Percentiles rank a stretch among this genome's conserved stretches.
phyloP scores from a whole-genome alignment of 306 rosid genomes.

The Albizia julibrissin region DNA sequence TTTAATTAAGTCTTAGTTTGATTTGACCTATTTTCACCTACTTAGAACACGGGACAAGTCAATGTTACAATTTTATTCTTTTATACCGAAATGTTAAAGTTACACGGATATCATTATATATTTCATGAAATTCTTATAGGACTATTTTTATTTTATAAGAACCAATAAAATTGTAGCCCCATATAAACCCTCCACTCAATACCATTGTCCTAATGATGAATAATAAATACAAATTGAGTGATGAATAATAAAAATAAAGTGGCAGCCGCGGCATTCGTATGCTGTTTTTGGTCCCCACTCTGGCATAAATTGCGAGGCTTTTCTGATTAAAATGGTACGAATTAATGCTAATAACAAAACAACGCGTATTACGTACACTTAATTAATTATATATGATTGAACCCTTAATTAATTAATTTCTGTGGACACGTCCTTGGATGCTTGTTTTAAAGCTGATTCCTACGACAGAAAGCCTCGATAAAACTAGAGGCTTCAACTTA shows the following conservation, averaged over 20 bases:
- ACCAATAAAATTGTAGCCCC: too few species aligned
- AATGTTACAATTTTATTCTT: too few species aligned
- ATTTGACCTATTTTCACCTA: too few species aligned
- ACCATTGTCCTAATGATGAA: conserved; percentile 24
- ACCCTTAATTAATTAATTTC: not conserved
- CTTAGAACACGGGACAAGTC: too few species aligned
- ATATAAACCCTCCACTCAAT: not conserved
- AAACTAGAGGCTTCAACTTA: conserved; percentile 38
- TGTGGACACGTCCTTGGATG: conserved; percentile 60
- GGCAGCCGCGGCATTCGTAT: conserved; percentile 37
- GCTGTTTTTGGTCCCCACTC: conserved; percentile 46
- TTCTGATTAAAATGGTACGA: conserved; percentile 2
- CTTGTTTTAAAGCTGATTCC: conserved; percentile 50
- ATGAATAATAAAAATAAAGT: conserved; percentile 25
- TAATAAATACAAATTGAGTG: conserved; percentile 16
- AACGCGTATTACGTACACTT: not conserved
- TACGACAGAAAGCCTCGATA: conserved; percentile 25
- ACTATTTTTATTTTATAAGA: too few species aligned
- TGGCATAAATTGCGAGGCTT: conserved; percentile 25
- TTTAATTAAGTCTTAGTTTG: too few species aligned
- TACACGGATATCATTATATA: too few species aligned
- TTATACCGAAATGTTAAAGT: too few species aligned
- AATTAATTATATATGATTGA: conserved; percentile 31
- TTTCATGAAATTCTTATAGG: too few species aligned
- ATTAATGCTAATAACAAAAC: not conserved